phyloP scores from a whole-genome alignment of 192 early-diverging fungal genomes.

The Coemansia sp. region DNA sequence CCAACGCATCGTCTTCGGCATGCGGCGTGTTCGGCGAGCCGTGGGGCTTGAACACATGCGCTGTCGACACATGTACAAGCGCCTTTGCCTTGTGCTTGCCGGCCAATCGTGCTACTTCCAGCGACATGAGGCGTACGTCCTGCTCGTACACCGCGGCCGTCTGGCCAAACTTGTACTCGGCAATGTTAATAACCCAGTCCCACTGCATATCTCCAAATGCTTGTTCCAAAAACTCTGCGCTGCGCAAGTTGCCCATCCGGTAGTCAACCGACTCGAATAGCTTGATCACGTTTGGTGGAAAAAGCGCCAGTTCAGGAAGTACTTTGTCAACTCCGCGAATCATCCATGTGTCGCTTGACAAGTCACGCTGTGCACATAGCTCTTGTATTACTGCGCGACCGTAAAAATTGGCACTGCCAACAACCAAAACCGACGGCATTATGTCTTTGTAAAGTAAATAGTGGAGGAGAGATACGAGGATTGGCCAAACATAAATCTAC shows the following conservation, averaged over 20 bases:
- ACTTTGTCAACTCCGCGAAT: slow-evolving; percentile 48
- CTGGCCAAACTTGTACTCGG: slow-evolving; percentile 91
- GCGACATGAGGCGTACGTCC: slow-evolving; percentile 58
- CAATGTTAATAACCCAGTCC: slow-evolving; percentile 94
- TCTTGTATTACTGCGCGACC: slow-evolving; percentile 38
- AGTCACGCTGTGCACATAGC: slow-evolving; percentile 29
- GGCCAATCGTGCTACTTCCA: slow-evolving; percentile 80
- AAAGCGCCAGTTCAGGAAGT: slow-evolving; percentile 34
- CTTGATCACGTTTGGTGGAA: slow-evolving; percentile 16
- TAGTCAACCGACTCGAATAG: slow-evolving; percentile 37
- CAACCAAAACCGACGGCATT: slow-evolving; percentile 40
- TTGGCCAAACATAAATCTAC: neutral
- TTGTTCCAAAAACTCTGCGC: slow-evolving; percentile 54
- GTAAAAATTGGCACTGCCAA: slow-evolving; percentile 48
- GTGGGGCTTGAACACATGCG: slow-evolving; percentile 68
- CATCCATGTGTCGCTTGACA: slow-evolving; percentile 14
- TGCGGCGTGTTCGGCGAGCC: neutral
- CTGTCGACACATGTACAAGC: slow-evolving; percentile 86
- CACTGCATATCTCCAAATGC: slow-evolving; percentile 68
- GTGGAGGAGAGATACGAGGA: neutral
- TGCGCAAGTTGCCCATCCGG: slow-evolving; percentile 48
- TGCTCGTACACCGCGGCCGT: slow-evolving; percentile 62
- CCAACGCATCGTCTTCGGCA: slow-evolving; percentile 24
- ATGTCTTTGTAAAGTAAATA: neutral
- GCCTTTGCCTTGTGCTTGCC: slow-evolving; percentile 66